A percentile compares a stretch with the other conserved stretches of the same genome.
Evolutionary conservation across 371 early-diverging fungal species (phyloP).

Genomic region (Rhizopus arrhizus): DNA sequence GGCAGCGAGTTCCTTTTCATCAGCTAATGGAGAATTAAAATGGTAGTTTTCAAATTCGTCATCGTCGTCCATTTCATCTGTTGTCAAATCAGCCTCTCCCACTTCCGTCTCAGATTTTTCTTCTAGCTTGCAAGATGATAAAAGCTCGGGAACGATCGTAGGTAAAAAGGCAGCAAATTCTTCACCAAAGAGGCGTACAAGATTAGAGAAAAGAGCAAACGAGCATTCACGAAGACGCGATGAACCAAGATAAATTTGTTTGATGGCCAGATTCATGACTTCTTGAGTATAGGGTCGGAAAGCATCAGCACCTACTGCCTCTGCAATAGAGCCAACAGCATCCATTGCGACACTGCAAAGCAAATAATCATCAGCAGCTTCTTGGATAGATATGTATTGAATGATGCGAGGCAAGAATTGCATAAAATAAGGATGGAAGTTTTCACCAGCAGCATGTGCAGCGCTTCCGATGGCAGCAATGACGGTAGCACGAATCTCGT

Average conservation of each 20-base stretch:
- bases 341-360: slow-evolving; percentile 85
- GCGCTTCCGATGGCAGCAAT: slow-evolving; percentile 84
- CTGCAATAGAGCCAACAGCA: slow-evolving; percentile 79
- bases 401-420: slow-evolving; percentile 69
- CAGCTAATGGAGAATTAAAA: slow-evolving; percentile 78
- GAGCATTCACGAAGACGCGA: slow-evolving; percentile 79
- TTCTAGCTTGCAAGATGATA: slow-evolving; percentile 71
- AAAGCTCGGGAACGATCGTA: slow-evolving; percentile 73
- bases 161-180: slow-evolving; percentile 77
- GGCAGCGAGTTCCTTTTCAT: slow-evolving; percentile 89
- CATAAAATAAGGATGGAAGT: slow-evolving; percentile 75
- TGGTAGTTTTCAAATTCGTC: slow-evolving; percentile 59
- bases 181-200: slow-evolving; percentile 75
- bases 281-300: slow-evolving; percentile 76
- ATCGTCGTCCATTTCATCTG: slow-evolving; percentile 28
- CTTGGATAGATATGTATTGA: slow-evolving; percentile 67
- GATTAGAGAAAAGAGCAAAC: slow-evolving; percentile 79
- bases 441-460: slow-evolving; percentile 76
- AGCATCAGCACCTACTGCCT: slow-evolving; percentile 78
- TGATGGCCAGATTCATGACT: slow-evolving; percentile 73
- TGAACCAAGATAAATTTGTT: slow-evolving; percentile 71
- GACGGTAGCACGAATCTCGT: slow-evolving; percentile 70
- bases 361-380: slow-evolving; percentile 63
- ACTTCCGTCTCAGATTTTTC: slow-evolving; percentile 60
- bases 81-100: slow-evolving; percentile 47